phyloP scores from a whole-genome alignment of 768 basidiomycete species.

The Phanerodontia chrysosporium region DNA sequence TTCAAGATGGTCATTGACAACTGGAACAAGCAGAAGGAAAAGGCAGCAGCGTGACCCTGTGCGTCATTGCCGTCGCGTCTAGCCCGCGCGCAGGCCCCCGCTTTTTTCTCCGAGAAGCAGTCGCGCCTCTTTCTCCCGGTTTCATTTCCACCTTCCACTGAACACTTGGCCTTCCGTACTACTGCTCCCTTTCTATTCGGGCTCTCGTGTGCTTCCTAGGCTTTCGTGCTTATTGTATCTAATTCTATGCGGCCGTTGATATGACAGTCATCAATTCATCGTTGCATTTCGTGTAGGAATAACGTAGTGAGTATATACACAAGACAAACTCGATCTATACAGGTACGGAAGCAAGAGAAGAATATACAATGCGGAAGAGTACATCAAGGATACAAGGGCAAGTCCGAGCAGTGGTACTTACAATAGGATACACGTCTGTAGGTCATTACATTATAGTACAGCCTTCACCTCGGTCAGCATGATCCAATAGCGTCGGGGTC shows the following conservation, averaged over 20 bases:
- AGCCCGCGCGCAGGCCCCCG: constrained; percentile 2
- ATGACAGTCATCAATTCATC: neutral
- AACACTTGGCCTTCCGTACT: neutral
- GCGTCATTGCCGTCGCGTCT: constrained; percentile 9
- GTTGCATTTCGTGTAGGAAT: neutral
- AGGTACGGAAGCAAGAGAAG: neutral
- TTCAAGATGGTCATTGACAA: constrained; percentile 70
- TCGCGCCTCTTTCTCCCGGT: constrained; percentile 7
- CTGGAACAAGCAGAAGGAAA: constrained; percentile 75
- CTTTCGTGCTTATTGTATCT: constrained; percentile 3
- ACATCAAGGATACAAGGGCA: neutral
- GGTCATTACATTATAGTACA: constrained; percentile 61
- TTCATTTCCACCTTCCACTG: neutral
- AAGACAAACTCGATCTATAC: neutral
- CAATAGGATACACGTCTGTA: constrained; percentile 5
- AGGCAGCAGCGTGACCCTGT: constrained; percentile 37
- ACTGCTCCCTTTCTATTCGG: constrained; percentile 2
- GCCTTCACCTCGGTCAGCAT: constrained; percentile 44
- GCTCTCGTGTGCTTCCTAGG: neutral
- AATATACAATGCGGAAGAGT: neutral
- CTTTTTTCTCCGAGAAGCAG: constrained; percentile 8
- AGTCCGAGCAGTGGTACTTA: neutral
- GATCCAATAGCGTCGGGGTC: constrained; percentile 43
- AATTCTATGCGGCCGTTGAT: neutral
- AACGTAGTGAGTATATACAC: neutral